Base-by-base conservation (phyloP, 2,329 filamentous ascomycete genomes). In the Alternaria sp. region DNA sequence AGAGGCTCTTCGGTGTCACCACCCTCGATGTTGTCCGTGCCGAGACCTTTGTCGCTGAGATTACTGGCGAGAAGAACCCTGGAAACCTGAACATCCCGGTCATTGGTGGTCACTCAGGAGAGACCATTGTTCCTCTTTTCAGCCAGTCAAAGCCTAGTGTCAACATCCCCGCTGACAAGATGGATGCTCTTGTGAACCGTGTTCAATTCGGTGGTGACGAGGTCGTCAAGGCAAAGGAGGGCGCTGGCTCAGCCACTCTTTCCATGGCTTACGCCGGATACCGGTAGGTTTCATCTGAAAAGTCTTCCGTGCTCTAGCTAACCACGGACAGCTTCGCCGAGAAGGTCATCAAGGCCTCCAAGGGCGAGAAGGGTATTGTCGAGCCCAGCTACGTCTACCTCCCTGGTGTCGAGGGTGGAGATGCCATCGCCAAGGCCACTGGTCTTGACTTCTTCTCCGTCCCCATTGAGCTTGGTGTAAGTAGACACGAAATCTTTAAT, bases 171-270 rank as follows among this genome's bases (percentile, higher is more conserved):
- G 86, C 87, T 63, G 93, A 97, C 79, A 95, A 96, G 86, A 91
- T 97, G 73, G 92, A 94, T 76, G 91, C 88, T 68, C 86, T 99
- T 51, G 89, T 97, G 76, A 91, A 97, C 83, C 93, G 95, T 71
- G 92, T 98, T 59, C 95, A 99, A 82, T 98, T 97, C 73, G 95
- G 95, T 79, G 95, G 95, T 85, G 95, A 99, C 72, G 93, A 97
- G 84, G 93, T 97, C 66, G 93, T 97, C 80, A 89, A 94, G 86
- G 93, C 93, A 78, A 97, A 97, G 88, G 91, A 95, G 69, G 93
- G 93, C 75, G 89, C 89, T 77, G 93, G 93, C 67, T 96, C 92
- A 63, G 93, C 93, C 69, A 97, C 93, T 61, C 87, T 97, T 55
- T 96, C 93, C 73, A 97, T 97, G 93, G 93, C 93, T 63, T 96